Percentiles rank a stretch among this genome's conserved stretches.
Conservation (phyloP, 208 protist genomes). For the Leishmania major region DNA sequence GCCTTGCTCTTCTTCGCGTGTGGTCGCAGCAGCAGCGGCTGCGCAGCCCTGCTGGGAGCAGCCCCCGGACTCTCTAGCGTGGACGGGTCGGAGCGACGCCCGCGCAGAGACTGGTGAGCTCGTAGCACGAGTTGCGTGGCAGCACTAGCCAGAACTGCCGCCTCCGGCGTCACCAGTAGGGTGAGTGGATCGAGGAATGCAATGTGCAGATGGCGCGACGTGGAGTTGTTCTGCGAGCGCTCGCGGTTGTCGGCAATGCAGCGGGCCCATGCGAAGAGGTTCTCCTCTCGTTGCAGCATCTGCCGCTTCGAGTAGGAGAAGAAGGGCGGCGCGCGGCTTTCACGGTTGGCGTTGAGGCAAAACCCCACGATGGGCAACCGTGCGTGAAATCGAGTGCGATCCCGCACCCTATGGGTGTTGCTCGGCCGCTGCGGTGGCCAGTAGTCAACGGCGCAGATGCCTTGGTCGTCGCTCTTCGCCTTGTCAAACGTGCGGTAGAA, state of each 20-base stretch:
- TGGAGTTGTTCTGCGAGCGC: constrained; percentile 61
- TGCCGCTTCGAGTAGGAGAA: constrained; percentile 16
- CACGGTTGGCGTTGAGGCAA: constrained; percentile 29
- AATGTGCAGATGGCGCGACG: constrained; percentile 79
- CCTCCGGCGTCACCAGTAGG: constrained; percentile 58
- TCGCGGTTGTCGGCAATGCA: constrained; percentile 72
- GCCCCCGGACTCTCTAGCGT: constrained; percentile 7
- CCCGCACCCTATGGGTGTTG: constrained; percentile 20
- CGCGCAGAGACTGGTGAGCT: constrained; percentile 9
- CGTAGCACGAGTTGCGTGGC: constrained; percentile 24
- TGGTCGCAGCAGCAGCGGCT: constrained; percentile 18
- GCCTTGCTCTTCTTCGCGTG: constrained; percentile 47
- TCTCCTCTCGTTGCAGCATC: constrained; percentile 18
- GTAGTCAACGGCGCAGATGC: constrained; percentile 45
- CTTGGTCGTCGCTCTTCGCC: constrained; percentile 32
- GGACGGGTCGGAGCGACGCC: neutral
- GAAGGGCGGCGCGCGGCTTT: constrained; percentile 23
- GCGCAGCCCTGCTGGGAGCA: neutral
- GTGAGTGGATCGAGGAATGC: constrained; percentile 63
- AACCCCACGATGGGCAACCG: constrained; percentile 54
- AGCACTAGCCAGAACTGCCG: constrained; percentile 28
- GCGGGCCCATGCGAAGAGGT: constrained; percentile 49
- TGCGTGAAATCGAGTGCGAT: constrained; percentile 52
- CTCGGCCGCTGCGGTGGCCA: constrained; percentile 22
- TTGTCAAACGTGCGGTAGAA: constrained; percentile 61